A percentile compares a stretch with the other conserved stretches of the same genome.
Evolutionary conservation across 2,329 filamentous ascomycete species (phyloP).

Genomic region (Trematosphaeria pertusa): DNA sequence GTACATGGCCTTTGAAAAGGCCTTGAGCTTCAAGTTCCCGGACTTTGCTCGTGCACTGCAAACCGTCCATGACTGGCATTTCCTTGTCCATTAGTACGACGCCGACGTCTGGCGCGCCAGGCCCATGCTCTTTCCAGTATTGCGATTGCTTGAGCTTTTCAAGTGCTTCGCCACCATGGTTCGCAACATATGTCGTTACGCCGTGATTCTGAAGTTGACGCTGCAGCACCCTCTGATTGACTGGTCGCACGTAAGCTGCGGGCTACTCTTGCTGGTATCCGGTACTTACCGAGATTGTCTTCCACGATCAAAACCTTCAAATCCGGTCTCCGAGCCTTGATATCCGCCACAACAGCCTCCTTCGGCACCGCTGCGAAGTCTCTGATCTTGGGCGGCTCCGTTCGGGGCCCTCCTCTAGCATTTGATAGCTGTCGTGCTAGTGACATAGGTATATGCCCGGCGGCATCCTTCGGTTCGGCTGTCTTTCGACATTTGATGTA

Average conservation of each 20-base stretch:
- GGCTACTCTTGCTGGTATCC: too few species aligned
- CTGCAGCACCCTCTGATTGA: conserved; percentile 58
- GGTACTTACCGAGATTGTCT: conserved; percentile 45
- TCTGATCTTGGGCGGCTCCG: conserved; percentile 37
- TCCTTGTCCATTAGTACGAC: conserved; percentile 50
- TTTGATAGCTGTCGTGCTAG: conserved; percentile 39
- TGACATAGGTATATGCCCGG: conserved; percentile 34
- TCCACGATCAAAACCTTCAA: conserved; percentile 53
- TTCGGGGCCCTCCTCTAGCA: conserved; percentile 30
- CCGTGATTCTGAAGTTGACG: conserved; percentile 59
- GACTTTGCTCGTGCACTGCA: conserved; percentile 47
- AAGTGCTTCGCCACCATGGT: conserved; percentile 59
- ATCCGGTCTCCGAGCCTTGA: conserved; percentile 23
- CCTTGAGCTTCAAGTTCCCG: conserved; percentile 46
- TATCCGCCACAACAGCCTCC: conserved; percentile 7
- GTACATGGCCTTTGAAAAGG: conserved; percentile 43
- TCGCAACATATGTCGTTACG: conserved; percentile 55
- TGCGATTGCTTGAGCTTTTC: conserved; percentile 52
- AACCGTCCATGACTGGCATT: conserved; percentile 53
- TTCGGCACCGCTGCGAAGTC: conserved; percentile 42
- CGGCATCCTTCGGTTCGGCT: conserved; percentile 40
- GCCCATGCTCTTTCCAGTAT: conserved; percentile 47
- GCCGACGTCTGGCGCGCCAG: conserved; percentile 34
- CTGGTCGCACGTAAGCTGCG: too few species aligned
- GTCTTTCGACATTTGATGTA: conserved; percentile 74